Percentiles rank a stretch among this genome's conserved stretches.
phyloP scores from a whole-genome alignment of 2,329 filamentous ascomycete genomes.

The Cytospora piceae region DNA sequence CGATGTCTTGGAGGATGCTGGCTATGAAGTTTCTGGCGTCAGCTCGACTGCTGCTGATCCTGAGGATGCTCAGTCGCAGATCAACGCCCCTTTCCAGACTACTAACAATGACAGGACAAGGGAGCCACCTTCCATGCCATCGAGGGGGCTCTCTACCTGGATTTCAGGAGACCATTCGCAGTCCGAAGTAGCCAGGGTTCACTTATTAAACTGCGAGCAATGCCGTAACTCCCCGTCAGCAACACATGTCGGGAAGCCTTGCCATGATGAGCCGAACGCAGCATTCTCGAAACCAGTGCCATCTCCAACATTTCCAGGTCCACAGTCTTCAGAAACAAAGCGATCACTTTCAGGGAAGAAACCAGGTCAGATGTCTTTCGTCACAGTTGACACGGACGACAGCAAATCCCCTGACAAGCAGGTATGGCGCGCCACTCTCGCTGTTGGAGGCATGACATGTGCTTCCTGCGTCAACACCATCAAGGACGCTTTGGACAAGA shows the following conservation, averaged over 20 bases:
- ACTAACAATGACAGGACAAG: conserved; percentile 16
- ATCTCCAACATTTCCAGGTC: conserved; percentile 1
- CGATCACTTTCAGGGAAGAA: neutral
- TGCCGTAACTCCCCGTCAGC: conserved; percentile 39
- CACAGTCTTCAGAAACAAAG: neutral
- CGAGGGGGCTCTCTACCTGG: conserved; percentile 37
- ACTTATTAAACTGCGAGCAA: conserved; percentile 50
- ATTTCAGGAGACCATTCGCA: conserved; percentile 30
- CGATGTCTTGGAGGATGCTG: conserved; percentile 55
- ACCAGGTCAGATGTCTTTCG: conserved; percentile 33
- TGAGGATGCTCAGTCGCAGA: conserved; percentile 28
- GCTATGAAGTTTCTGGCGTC: conserved; percentile 61
- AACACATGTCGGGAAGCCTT: conserved; percentile 16
- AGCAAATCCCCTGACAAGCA: conserved; percentile 34
- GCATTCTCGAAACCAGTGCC: neutral
- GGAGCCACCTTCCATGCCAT: conserved; percentile 26
- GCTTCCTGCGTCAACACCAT: conserved; percentile 69
- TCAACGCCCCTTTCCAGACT: conserved; percentile 30
- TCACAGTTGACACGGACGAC: conserved; percentile 43
- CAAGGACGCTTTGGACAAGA: conserved; percentile 60
- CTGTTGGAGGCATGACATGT: conserved; percentile 75
- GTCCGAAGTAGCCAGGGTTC: conserved; percentile 37
- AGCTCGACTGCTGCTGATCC: conserved; percentile 41
- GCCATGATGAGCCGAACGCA: conserved; percentile 5
- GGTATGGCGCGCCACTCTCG: conserved; percentile 58